Percentiles rank a stretch among this genome's conserved stretches.
Conservation (phyloP, 2,329 filamentous ascomycete genomes). For the Penicillium sp. region DNA sequence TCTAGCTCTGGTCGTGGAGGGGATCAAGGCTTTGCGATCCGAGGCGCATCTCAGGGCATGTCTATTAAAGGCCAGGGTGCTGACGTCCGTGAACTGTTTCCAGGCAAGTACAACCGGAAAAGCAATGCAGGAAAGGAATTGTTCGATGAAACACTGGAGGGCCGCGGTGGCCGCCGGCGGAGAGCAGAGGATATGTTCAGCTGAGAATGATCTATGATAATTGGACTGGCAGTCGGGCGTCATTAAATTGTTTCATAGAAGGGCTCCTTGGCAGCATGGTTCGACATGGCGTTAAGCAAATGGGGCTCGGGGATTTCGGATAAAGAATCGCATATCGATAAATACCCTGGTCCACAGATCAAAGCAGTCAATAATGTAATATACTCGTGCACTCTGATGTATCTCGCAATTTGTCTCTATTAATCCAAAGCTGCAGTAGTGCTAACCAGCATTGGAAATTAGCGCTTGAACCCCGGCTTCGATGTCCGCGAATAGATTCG, state of each 20-base stretch:
- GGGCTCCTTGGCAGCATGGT: neutral
- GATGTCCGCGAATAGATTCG: too few relatives aligned
- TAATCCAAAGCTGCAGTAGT: neutral
- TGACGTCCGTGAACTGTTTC: conserved; percentile 65
- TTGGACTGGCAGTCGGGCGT: neutral
- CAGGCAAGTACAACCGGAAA: conserved; percentile 49
- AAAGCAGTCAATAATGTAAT: neutral
- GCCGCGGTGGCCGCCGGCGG: conserved; percentile 57
- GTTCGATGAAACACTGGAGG: conserved; percentile 58
- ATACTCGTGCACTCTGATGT: neutral
- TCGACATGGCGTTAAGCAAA: conserved; percentile 16
- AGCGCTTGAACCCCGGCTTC: too few relatives aligned
- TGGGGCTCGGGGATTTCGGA: conserved; percentile 6
- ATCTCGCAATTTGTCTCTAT: too few relatives aligned
- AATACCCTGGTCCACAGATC: conserved; percentile 9
- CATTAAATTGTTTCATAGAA: neutral
- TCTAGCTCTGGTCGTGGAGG: conserved; percentile 30
- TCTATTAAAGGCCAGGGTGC: conserved; percentile 67
- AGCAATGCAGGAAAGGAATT: conserved; percentile 65
- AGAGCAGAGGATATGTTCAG: conserved; percentile 70
- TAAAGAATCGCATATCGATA: conserved; percentile 10
- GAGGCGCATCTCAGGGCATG: conserved; percentile 50
- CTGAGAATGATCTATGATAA: conserved; percentile 36
- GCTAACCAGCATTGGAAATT: too few relatives aligned
- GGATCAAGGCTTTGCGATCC: conserved; percentile 37